A percentile compares a stretch with the other conserved stretches of the same genome.
Evolutionary conservation across 352 stramenopile species (phyloP).

Genomic region (Phytophthora cryptogea): DNA sequence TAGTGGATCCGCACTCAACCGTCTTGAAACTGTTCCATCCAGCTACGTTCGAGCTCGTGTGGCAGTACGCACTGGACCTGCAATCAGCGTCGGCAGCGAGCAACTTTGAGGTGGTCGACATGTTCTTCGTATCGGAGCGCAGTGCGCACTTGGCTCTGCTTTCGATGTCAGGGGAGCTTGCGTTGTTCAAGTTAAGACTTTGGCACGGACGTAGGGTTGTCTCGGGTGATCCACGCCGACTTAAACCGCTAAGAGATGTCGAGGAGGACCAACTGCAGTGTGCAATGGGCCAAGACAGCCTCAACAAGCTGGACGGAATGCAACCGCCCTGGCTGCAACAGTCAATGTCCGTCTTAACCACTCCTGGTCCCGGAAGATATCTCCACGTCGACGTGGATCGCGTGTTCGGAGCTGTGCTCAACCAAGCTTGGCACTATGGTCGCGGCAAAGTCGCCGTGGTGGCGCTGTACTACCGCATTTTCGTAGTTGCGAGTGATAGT

Average conservation of each 20-base stretch:
- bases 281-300: constrained; percentile 16
- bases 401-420: constrained; percentile 23
- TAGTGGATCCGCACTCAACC: constrained; percentile 29
- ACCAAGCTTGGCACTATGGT: constrained; percentile 3
- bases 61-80: constrained; percentile 30
- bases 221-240: constrained; percentile 25
- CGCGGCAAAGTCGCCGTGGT: constrained; percentile 28
- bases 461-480: constrained; percentile 17
- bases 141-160: constrained; percentile 28
- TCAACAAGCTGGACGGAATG: constrained; percentile 1
- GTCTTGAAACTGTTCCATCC: constrained; percentile 32
- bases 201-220: constrained; percentile 34
- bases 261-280: constrained; percentile 23
- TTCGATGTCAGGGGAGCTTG: constrained; percentile 25
- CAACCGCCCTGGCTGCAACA: constrained; percentile 6
- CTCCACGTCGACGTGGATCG: constrained; percentile 40
- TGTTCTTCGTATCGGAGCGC: constrained; percentile 31
- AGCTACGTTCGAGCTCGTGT: constrained; percentile 29
- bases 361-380: constrained; percentile 28
- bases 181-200: constrained; percentile 36
- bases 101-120: constrained; percentile 18
- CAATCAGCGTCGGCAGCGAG: constrained; percentile 3
- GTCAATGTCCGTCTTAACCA: constrained; percentile 1
- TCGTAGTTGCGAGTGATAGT: constrained; percentile 25
- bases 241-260: constrained; percentile 20